Percentiles rank a stretch among this genome's conserved stretches.
phyloP scores from a whole-genome alignment of 2,329 filamentous ascomycete genomes.

The Beauveria caledonica region DNA sequence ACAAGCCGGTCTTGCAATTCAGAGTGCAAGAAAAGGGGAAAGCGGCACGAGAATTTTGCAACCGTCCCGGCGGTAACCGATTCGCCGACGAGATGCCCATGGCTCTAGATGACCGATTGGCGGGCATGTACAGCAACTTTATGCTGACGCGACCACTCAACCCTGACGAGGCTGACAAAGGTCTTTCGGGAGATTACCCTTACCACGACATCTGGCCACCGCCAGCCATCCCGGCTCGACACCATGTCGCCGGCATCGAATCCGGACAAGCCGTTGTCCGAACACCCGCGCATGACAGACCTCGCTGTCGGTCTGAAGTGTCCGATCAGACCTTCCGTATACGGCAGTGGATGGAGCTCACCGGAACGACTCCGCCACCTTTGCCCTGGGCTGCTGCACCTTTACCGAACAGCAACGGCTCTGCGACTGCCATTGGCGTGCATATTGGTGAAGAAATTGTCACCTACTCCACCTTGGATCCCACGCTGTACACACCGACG shows the following conservation, averaged over 20 bases:
- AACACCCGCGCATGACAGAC: conserved; percentile 26
- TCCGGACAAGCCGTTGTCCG: conserved; percentile 18
- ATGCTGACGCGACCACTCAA: conserved; percentile 50
- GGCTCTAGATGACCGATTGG: conserved; percentile 34
- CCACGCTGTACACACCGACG: conserved; percentile 71
- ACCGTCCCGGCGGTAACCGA: conserved; percentile 24
- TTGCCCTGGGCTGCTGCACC: conserved; percentile 24
- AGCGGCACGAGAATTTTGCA: conserved; percentile 16
- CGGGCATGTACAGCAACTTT: conserved; percentile 57
- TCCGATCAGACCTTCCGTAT: conserved; percentile 67
- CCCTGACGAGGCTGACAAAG: conserved; percentile 26
- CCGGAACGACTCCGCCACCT: conserved; percentile 22
- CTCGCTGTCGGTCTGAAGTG: conserved; percentile 47
- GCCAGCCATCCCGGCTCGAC: conserved; percentile 53
- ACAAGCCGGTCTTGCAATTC: conserved; percentile 61
- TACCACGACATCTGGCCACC: conserved; percentile 69
- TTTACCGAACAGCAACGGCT: conserved; percentile 16
- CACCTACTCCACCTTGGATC: conserved; percentile 65
- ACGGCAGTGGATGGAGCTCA: conserved; percentile 67
- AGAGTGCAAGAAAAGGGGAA: conserved; percentile 20
- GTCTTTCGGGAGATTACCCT: conserved; percentile 26
- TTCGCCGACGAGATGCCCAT: conserved; percentile 47
- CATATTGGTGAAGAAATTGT: conserved; percentile 47
- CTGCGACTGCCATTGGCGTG: conserved; percentile 28
- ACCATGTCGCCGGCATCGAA: conserved; percentile 38